A percentile compares a stretch with the other conserved stretches of the same genome.
These are phyloP conservation scores for Byssothecium circinans DNA, from an alignment of 2,329 filamentous ascomycete species.

Conservation along the genomic window DNA sequence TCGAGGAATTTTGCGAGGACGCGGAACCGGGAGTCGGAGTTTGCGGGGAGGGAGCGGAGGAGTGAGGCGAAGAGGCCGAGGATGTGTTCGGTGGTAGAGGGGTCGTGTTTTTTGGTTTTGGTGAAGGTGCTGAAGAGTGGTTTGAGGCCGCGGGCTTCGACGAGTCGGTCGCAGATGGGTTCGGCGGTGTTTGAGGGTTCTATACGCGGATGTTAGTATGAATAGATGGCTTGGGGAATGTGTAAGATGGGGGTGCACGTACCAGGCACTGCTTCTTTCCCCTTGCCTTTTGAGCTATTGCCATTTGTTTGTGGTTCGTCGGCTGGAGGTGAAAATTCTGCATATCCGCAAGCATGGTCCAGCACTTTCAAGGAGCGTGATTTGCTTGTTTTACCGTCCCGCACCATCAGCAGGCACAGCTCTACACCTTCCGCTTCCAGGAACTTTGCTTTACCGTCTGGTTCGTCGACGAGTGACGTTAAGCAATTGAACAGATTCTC, in stretches of 20 bases:
- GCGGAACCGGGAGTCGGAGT: slow-evolving; percentile 77
- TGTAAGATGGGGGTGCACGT: slow-evolving; percentile 1
- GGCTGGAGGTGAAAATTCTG: slow-evolving; percentile 23
- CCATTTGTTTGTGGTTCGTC: slow-evolving; percentile 21
- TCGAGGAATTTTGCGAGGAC: slow-evolving; percentile 93
- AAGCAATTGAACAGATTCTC: slow-evolving; percentile 90
- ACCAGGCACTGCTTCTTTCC: slow-evolving; percentile 2
- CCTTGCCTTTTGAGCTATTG: slow-evolving; percentile 19
- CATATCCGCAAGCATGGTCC: slow-evolving; percentile 74
- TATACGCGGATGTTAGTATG: not conserved
- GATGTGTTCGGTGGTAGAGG: slow-evolving; percentile 72
- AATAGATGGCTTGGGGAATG: not conserved
- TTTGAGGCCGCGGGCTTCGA: slow-evolving; percentile 84
- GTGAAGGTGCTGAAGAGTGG: slow-evolving; percentile 84
- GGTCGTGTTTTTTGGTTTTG: slow-evolving; percentile 78
- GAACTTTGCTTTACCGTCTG: slow-evolving; percentile 75
- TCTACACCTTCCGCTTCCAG: slow-evolving; percentile 90
- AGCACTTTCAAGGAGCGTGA: slow-evolving; percentile 75
- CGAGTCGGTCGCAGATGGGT: slow-evolving; percentile 71
- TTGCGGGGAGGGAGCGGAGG: slow-evolving; percentile 74
- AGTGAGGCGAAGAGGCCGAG: slow-evolving; percentile 83
- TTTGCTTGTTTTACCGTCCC: slow-evolving; percentile 83
- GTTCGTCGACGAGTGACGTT: slow-evolving; percentile 76
- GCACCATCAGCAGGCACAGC: slow-evolving; percentile 86
- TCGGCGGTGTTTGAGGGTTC: slow-evolving; percentile 44